phyloP scores from a whole-genome alignment of 768 basidiomycete species.

The Podaxis sp. region DNA sequence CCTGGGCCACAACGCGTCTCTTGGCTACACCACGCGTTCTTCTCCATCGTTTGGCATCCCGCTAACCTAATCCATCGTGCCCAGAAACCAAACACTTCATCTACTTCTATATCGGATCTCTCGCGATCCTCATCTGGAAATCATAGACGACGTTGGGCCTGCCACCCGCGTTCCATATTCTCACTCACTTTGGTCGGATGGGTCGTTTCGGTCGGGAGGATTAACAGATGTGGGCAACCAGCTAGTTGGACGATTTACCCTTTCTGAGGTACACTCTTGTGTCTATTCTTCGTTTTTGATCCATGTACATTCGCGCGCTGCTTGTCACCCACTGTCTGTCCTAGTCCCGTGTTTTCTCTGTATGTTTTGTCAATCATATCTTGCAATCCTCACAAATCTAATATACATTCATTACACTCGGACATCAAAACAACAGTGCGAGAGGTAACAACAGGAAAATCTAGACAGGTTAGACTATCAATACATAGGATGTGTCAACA shows the following conservation, averaged over 20 bases:
- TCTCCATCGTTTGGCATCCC: conserved; percentile 5
- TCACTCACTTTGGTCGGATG: background rate
- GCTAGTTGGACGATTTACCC: conserved; percentile 1
- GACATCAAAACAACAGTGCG: conserved; percentile 10
- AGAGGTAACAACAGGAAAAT: conserved; percentile 9
- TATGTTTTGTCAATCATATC: conserved; percentile 10
- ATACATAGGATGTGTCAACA: conserved; percentile 2
- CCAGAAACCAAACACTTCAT: conserved; percentile 98
- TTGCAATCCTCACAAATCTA: conserved; percentile 8
- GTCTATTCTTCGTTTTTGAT: conserved; percentile 3
- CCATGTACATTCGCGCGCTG: background rate
- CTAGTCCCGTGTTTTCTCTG: conserved; percentile 4
- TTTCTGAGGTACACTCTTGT: background rate
- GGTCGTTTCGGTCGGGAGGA: conserved; percentile 1
- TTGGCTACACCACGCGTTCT: conserved; percentile 13
- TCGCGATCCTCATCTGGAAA: conserved; percentile 95
- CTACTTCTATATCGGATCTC: conserved; percentile 93
- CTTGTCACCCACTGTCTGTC: background rate
- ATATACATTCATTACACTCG: conserved; percentile 6
- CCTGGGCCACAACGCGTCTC: conserved; percentile 1
- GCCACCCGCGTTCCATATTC: background rate
- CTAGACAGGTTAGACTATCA: conserved; percentile 17
- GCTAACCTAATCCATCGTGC: conserved; percentile 15
- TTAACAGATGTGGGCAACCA: background rate
- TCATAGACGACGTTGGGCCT: conserved; percentile 46